Evolutionary conservation across 1,139 yeast genomes (phyloP).

Genomic region (Arxiozyma heterogenica): DNA sequence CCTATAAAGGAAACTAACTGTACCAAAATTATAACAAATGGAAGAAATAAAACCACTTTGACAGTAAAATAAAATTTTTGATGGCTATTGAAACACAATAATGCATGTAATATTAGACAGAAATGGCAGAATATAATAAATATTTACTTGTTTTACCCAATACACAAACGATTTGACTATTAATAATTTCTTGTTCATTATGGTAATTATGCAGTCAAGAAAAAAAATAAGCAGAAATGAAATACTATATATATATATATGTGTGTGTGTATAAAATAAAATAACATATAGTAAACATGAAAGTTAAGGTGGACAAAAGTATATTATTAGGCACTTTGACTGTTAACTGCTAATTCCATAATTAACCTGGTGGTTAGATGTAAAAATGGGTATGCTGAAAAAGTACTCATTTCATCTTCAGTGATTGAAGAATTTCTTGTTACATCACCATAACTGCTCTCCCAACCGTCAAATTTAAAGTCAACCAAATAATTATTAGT

Average conservation of each 20-base stretch:
- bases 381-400: slow-evolving; percentile 89
- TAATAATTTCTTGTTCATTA: too few relatives aligned
- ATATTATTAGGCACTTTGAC: slow-evolving; percentile 35
- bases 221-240: not conserved
- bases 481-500: slow-evolving; percentile 94
- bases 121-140: too few relatives aligned
- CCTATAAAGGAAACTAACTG: not conserved
- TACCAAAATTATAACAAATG: not conserved
- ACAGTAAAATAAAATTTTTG: not conserved
- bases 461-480: slow-evolving; percentile 98
- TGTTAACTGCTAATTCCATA: slow-evolving; percentile 93
- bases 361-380: slow-evolving; percentile 87
- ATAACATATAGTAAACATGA: not conserved
- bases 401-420: slow-evolving; percentile 70
- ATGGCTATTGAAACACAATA: too few relatives aligned
- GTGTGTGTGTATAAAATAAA: not conserved
- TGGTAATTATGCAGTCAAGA: not conserved
- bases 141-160: not conserved
- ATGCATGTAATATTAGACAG: not conserved
- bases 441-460: slow-evolving; percentile 34
- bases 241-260: too few relatives aligned
- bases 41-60: not conserved
- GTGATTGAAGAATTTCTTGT: slow-evolving; percentile 27
- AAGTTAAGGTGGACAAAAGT: too few relatives aligned
- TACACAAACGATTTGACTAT: not conserved